phyloP scores from a whole-genome alignment of 495 filamentous ascomycete genomes.

The Cercophora newfieldiana region DNA sequence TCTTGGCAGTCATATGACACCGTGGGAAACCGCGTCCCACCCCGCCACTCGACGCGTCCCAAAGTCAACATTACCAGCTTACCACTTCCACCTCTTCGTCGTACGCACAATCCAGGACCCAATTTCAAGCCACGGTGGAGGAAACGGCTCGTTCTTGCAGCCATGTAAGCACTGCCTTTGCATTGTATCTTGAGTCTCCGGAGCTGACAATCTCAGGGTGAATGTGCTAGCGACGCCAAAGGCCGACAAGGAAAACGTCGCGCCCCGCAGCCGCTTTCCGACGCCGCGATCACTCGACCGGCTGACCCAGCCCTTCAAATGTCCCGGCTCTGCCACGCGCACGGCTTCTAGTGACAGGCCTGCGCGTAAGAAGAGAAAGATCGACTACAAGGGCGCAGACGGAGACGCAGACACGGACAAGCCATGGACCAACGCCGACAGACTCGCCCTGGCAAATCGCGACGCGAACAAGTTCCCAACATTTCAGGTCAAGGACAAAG shows the following conservation, averaged over 20 bases:
- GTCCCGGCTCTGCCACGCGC: slow-evolving; percentile 75
- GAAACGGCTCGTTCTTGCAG: background rate
- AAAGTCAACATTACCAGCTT: slow-evolving; percentile 3
- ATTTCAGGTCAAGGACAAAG: slow-evolving; percentile 88
- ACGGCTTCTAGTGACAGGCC: slow-evolving; percentile 78
- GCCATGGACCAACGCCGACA: slow-evolving; percentile 84
- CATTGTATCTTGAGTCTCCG: background rate
- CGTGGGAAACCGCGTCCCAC: slow-evolving; percentile 5
- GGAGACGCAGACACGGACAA: slow-evolving; percentile 71
- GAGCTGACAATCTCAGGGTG: slow-evolving; percentile 9
- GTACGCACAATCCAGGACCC: background rate
- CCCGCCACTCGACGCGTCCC: slow-evolving; percentile 1
- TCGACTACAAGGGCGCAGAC: slow-evolving; percentile 86
- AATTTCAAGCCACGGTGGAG: background rate
- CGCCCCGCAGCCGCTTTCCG: slow-evolving; percentile 35
- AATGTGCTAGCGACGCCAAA: slow-evolving; percentile 21
- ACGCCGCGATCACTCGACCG: slow-evolving; percentile 61
- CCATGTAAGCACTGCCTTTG: background rate
- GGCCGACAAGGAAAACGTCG: slow-evolving; percentile 34
- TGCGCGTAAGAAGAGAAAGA: slow-evolving; percentile 79
- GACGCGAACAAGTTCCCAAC: slow-evolving; percentile 89
- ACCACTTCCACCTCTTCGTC: background rate
- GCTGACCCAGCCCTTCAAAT: slow-evolving; percentile 87
- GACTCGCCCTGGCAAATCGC: slow-evolving; percentile 80
- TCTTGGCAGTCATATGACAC: slow-evolving; percentile 6